Conservation (phyloP, 2,329 filamentous ascomycete species). For the Pezicula neosporulosa region DNA sequence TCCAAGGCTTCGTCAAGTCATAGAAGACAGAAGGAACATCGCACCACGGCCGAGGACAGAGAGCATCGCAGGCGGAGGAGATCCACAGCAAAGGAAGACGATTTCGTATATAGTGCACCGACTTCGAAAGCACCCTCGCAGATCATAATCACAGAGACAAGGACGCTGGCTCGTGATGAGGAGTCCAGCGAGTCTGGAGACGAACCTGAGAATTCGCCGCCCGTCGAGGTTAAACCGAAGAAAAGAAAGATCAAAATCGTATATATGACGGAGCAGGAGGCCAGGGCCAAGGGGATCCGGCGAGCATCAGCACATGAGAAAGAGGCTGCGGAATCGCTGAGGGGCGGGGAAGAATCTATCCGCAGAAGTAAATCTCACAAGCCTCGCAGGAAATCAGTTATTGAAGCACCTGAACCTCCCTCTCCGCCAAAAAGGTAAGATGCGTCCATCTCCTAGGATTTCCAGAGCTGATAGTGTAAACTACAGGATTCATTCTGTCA, state of each 20-base stretch:
- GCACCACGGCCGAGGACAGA: constrained; percentile 13
- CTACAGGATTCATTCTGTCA: constrained; percentile 13
- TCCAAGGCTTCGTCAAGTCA: constrained; percentile 15
- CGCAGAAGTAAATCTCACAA: constrained; percentile 15
- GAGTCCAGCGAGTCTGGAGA: constrained; percentile 20
- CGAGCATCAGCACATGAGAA: background rate
- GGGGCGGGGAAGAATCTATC: constrained; percentile 9
- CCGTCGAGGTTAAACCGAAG: constrained; percentile 13
- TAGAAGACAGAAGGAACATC: constrained; percentile 16
- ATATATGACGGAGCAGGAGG: constrained; percentile 18
- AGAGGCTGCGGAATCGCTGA: constrained; percentile 6
- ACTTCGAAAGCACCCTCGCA: constrained; percentile 7
- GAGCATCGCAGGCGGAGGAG: constrained; percentile 16
- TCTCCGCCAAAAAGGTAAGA: constrained; percentile 22
- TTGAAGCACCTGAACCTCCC: constrained; percentile 8
- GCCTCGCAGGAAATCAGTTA: constrained; percentile 14
- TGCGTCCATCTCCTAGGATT: background rate
- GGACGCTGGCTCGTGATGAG: constrained; percentile 15
- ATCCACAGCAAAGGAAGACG: constrained; percentile 13
- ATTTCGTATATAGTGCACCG: constrained; percentile 19
- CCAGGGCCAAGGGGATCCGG: constrained; percentile 7
- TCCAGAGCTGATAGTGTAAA: background rate
- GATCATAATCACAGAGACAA: constrained; percentile 14
- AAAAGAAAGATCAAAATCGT: constrained; percentile 22
- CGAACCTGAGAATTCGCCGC: constrained; percentile 1